Conservation (phyloP, 345 rosid genomes). For the Eucalyptus victrix region DNA sequence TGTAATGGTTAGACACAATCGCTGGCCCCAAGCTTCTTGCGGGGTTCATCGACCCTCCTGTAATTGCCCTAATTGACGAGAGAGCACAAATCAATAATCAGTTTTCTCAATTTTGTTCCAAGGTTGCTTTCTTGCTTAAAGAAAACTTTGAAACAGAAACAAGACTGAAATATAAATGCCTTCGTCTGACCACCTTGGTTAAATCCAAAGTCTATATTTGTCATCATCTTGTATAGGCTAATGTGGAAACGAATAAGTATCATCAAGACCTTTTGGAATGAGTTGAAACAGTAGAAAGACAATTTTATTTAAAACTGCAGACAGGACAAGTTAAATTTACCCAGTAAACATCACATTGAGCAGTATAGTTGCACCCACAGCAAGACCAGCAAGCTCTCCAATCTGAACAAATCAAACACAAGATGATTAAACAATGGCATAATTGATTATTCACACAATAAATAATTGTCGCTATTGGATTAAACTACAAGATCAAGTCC, state of each 20-base stretch:
- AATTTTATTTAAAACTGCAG: too few species aligned
- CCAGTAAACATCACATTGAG: constrained; percentile 86
- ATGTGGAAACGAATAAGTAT: neutral
- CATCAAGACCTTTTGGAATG: neutral
- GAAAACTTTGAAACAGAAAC: neutral
- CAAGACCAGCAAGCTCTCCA: constrained; percentile 94
- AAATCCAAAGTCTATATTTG: neutral
- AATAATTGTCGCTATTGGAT: neutral
- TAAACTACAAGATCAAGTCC: neutral
- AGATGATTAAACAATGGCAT: neutral
- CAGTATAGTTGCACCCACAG: constrained; percentile 75
- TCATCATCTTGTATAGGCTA: neutral
- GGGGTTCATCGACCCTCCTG: constrained; percentile 78
- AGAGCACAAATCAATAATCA: neutral
- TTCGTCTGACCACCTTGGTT: neutral
- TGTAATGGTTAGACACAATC: constrained; percentile 36
- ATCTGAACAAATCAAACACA: constrained; percentile 21
- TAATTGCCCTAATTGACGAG: constrained; percentile 21
- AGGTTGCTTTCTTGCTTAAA: neutral
- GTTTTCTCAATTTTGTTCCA: neutral
- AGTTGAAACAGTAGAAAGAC: neutral
- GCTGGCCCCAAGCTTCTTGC: constrained; percentile 89
- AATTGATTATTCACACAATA: neutral
- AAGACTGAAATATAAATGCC: neutral
- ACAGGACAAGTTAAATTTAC: constrained; percentile 11